phyloP scores from a whole-genome alignment of 2,329 filamentous ascomycete genomes.

The Alternaria arborescens region DNA sequence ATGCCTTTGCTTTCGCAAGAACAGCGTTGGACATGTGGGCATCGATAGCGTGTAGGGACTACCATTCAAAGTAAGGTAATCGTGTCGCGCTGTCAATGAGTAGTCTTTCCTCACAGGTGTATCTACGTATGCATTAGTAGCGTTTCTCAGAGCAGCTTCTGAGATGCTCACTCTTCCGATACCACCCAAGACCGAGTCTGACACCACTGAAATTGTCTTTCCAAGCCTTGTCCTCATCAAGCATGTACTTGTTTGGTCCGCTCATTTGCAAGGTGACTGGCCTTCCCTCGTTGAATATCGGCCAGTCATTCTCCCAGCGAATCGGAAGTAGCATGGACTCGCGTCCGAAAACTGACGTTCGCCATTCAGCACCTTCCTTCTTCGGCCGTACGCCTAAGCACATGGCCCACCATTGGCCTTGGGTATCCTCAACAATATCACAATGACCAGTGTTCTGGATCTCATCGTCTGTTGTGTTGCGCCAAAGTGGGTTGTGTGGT shows the following conservation, averaged over 20 bases:
- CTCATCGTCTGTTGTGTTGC: constrained; percentile 45
- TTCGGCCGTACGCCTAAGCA: constrained; percentile 46
- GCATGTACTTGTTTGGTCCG: constrained; percentile 27
- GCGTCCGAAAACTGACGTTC: constrained; percentile 43
- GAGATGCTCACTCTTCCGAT: constrained; percentile 30
- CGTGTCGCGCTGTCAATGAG: constrained; percentile 56
- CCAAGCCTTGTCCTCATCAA: constrained; percentile 22
- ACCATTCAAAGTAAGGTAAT: constrained; percentile 60
- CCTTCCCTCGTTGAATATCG: constrained; percentile 59
- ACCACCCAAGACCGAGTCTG: constrained; percentile 22
- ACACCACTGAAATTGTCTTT: constrained; percentile 16
- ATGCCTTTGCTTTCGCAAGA: constrained; percentile 63
- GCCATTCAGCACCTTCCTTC: constrained; percentile 9
- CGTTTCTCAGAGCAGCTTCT: constrained; percentile 21
- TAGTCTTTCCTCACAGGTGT: constrained; percentile 60
- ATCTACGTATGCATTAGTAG: constrained; percentile 55
- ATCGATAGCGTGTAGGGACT: constrained; percentile 62
- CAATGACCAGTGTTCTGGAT: constrained; percentile 40
- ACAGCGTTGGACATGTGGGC: constrained; percentile 61
- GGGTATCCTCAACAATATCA: constrained; percentile 36
- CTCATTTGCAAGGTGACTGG: constrained; percentile 53
- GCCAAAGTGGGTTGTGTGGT: constrained; percentile 50
- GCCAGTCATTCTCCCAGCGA: constrained; percentile 62
- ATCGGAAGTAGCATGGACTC: constrained; percentile 62
- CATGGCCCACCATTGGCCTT: constrained; percentile 42